These are phyloP conservation scores for Globisporangium splendens DNA, from an alignment of 352 stramenopile genomes.

Conservation along the genomic window DNA sequence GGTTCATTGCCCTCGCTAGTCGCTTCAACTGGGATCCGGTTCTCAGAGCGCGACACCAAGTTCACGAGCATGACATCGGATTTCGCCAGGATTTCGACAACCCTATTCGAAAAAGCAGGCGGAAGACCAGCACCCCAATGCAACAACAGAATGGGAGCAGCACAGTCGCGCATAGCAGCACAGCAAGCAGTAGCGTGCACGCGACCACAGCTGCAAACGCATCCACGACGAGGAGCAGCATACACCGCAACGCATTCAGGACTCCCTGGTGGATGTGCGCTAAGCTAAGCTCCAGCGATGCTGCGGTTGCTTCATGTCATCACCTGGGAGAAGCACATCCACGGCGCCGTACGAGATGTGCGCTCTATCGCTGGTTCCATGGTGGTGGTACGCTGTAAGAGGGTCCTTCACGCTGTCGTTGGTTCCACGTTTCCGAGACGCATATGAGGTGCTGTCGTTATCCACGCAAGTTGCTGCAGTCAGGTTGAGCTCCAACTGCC, in stretches of 20 bases:
- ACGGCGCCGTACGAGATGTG: conserved; percentile 19
- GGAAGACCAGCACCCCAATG: conserved; percentile 18
- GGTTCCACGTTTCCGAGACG: neutral
- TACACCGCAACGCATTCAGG: neutral
- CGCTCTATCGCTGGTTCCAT: conserved; percentile 5
- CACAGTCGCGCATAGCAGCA: conserved; percentile 10
- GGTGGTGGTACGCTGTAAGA: conserved; percentile 1
- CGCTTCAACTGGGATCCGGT: conserved; percentile 12
- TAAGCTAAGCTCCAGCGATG: neutral
- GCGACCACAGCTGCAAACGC: conserved; percentile 9
- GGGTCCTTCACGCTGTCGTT: neutral
- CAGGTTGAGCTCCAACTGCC: neutral
- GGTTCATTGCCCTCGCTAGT: neutral
- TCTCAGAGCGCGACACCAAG: conserved; percentile 7
- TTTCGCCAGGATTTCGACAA: conserved; percentile 14
- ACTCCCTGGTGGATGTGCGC: neutral
- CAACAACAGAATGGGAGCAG: conserved; percentile 22
- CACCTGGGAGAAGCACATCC: conserved; percentile 2
- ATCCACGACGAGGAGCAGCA: conserved; percentile 17
- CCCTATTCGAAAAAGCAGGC: conserved; percentile 14
- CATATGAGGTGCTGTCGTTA: neutral
- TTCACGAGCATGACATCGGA: conserved; percentile 20
- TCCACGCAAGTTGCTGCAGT: neutral
- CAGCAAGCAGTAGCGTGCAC: conserved; percentile 5
- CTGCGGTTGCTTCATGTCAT: neutral